Conservation (phyloP, 768 basidiomycete genomes). For the Saitozyma sp. region DNA sequence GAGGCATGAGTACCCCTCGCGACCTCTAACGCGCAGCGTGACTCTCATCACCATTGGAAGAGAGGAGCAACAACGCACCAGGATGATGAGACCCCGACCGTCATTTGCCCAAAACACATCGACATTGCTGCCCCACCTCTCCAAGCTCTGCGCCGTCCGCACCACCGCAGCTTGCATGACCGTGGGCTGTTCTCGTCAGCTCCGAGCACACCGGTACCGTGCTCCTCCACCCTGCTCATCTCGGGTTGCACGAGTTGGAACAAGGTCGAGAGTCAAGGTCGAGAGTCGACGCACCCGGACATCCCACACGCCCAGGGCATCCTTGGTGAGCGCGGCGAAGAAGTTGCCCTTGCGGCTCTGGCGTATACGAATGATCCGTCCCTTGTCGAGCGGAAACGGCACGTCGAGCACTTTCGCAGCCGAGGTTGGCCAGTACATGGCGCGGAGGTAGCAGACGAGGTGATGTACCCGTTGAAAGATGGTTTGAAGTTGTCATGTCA, state of each 20-base stretch:
- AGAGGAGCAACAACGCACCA: constrained; percentile 57
- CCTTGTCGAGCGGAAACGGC: constrained; percentile 20
- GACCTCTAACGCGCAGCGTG: neutral
- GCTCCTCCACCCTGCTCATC: neutral
- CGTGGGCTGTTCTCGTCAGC: constrained; percentile 46
- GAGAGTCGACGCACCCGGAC: constrained; percentile 42
- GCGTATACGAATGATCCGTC: constrained; percentile 18
- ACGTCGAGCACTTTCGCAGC: constrained; percentile 23
- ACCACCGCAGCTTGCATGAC: constrained; percentile 63
- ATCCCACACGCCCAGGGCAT: constrained; percentile 40
- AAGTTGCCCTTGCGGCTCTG: constrained; percentile 41
- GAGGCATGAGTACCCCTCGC: neutral
- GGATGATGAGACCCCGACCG: constrained; percentile 72
- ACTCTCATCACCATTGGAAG: constrained; percentile 4
- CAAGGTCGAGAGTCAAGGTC: neutral
- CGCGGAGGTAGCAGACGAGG: no score
- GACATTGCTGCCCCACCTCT: constrained; percentile 79
- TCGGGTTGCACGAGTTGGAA: neutral
- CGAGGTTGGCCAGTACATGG: constrained; percentile 47
- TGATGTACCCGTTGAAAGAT: no score
- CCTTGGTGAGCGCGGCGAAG: constrained; percentile 31
- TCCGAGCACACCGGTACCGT: neutral
- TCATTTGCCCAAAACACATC: constrained; percentile 80
- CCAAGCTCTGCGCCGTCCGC: constrained; percentile 72
- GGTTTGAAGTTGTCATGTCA: no score